Percentiles rank a stretch among this genome's conserved stretches.
Conservation (phyloP, 305 asterid species). For the Solanum hybrid region DNA sequence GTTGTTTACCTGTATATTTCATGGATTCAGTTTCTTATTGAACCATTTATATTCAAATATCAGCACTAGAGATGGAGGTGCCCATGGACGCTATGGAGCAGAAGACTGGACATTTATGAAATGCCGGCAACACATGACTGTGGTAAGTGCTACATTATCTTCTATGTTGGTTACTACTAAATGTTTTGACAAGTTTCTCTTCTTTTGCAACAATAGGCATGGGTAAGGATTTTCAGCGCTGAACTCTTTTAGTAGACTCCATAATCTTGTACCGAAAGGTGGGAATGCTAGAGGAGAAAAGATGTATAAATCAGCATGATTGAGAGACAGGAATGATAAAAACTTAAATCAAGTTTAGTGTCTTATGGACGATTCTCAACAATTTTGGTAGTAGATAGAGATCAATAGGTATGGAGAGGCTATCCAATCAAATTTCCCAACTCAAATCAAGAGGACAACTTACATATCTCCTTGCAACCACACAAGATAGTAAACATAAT, state of each 20-base stretch:
- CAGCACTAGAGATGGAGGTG: slow-evolving; percentile 93
- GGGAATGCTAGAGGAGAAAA: neutral
- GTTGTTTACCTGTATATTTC: slow-evolving; percentile 9
- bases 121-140: slow-evolving; percentile 82
- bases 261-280: neutral
- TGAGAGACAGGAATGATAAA: neutral
- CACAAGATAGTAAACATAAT: neutral
- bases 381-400: neutral
- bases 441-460: neutral
- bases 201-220: neutral
- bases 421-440: neutral
- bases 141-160: slow-evolving; percentile 36
- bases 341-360: neutral
- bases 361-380: neutral
- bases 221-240: neutral
- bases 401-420: neutral
- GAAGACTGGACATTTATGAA: slow-evolving; percentile 88
- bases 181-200: neutral
- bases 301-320: neutral
- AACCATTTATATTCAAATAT: slow-evolving; percentile 18
- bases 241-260: neutral
- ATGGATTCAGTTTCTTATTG: slow-evolving; percentile 6
- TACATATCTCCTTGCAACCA: neutral
- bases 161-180: neutral
- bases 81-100: slow-evolving; percentile 88